Percentiles rank a stretch among this genome's conserved stretches.
Evolutionary conservation across 2,329 filamentous ascomycete genomes (phyloP).

Genomic region (Grosmannia clavigera): DNA sequence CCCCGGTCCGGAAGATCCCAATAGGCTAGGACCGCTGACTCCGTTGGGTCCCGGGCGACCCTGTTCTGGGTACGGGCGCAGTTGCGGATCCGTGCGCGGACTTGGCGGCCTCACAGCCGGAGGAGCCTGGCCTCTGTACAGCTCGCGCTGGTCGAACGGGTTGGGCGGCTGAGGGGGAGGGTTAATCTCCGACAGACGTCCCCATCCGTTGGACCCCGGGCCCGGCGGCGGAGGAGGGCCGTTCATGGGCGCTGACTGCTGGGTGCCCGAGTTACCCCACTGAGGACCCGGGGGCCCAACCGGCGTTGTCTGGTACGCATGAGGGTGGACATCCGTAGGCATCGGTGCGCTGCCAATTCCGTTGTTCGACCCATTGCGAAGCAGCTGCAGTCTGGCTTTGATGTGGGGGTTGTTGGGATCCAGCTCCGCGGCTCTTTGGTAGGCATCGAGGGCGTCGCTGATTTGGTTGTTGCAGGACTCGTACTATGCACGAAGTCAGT

Average conservation of each 20-base stretch:
- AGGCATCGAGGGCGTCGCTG: slow-evolving; percentile 88
- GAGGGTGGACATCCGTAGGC: slow-evolving; percentile 90
- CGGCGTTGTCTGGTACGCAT: slow-evolving; percentile 79
- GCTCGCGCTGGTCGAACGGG: slow-evolving; percentile 68
- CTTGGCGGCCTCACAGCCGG: slow-evolving; percentile 61
- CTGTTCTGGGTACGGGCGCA: slow-evolving; percentile 57
- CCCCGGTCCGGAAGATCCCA: slow-evolving; percentile 50
- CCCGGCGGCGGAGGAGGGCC: slow-evolving; percentile 47
- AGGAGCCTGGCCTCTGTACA: slow-evolving; percentile 45
- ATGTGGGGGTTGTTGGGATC: slow-evolving; percentile 91
- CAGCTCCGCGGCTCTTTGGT: slow-evolving; percentile 85
- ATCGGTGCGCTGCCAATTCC: slow-evolving; percentile 67
- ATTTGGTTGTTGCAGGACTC: slow-evolving; percentile 99
- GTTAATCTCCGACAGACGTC: slow-evolving; percentile 67
- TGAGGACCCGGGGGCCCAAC: slow-evolving; percentile 76
- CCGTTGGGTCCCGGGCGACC: slow-evolving; percentile 31
- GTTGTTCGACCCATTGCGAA: slow-evolving; percentile 68
- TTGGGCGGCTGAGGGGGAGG: slow-evolving; percentile 64
- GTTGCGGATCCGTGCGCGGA: slow-evolving; percentile 60
- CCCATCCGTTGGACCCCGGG: slow-evolving; percentile 43
- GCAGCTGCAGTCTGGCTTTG: slow-evolving; percentile 81
- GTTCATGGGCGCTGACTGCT: slow-evolving; percentile 27
- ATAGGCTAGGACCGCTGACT: slow-evolving; percentile 22
- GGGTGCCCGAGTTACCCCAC: slow-evolving; percentile 64
- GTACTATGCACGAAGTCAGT: slow-evolving; percentile 43